Evolutionary conservation across 148 eudicot genomes (phyloP).

Genomic region (Drosera capensis): DNA sequence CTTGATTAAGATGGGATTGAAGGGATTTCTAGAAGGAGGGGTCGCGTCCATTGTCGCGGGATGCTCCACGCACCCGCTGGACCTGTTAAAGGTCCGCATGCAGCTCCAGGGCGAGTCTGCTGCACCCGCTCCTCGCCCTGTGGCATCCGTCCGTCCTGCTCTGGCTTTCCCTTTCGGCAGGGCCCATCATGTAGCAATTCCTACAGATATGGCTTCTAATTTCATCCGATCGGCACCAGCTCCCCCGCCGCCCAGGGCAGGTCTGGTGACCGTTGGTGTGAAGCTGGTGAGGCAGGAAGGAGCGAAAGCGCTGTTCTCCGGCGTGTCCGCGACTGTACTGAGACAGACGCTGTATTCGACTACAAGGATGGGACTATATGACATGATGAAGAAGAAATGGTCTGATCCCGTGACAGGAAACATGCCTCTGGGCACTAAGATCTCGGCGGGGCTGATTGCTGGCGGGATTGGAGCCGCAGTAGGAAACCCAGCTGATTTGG

Average conservation of each 20-base stretch:
- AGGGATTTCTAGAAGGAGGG: slow-evolving; percentile 38
- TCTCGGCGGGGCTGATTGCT: slow-evolving; percentile 29
- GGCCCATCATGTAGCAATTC: no score
- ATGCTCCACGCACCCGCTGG: slow-evolving; percentile 37
- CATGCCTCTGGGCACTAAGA: slow-evolving; percentile 18
- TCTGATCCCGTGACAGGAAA: slow-evolving; percentile 19
- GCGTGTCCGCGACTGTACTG: slow-evolving; percentile 42
- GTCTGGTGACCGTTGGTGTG: slow-evolving; percentile 25
- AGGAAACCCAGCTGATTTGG: slow-evolving; percentile 45
- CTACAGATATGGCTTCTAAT: no score
- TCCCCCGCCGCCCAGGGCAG: slow-evolving; percentile 13
- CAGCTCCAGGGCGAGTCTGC: slow-evolving; percentile 31
- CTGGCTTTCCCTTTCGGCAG: neutral
- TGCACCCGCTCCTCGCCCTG: neutral
- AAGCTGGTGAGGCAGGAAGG: slow-evolving; percentile 27
- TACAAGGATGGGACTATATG: slow-evolving; percentile 45
- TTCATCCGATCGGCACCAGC: neutral
- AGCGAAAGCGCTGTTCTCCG: slow-evolving; percentile 28
- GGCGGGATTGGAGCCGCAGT: slow-evolving; percentile 39
- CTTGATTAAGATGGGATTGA: slow-evolving; percentile 34
- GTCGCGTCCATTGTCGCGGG: slow-evolving; percentile 38
- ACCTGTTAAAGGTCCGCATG: slow-evolving; percentile 39
- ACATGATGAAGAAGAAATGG: slow-evolving; percentile 23
- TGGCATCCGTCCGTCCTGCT: neutral
- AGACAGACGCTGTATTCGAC: slow-evolving; percentile 43